Conservation (phyloP, 2,329 filamentous ascomycete genomes). For the Ophiosphaerella narmari region DNA sequence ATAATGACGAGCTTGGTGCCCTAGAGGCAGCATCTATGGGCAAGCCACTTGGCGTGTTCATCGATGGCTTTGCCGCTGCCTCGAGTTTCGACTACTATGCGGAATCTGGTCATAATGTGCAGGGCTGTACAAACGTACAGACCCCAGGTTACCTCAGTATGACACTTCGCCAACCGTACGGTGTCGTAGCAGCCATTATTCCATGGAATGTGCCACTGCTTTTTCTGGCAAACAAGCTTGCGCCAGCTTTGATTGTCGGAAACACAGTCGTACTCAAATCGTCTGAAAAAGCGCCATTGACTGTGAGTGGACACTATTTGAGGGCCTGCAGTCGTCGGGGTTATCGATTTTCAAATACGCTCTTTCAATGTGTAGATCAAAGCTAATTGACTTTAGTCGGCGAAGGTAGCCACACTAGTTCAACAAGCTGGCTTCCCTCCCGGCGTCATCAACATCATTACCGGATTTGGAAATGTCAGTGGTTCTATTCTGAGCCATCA, state of each 20-base stretch:
- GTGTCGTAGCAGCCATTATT: slow-evolving; percentile 80
- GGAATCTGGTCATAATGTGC: slow-evolving; percentile 75
- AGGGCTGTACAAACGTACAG: slow-evolving; percentile 72
- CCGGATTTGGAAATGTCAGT: slow-evolving; percentile 77
- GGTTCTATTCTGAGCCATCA: slow-evolving; percentile 79
- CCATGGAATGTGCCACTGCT: slow-evolving; percentile 54
- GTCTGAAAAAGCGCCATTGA: slow-evolving; percentile 61
- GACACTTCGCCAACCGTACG: slow-evolving; percentile 77
- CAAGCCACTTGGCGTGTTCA: slow-evolving; percentile 79
- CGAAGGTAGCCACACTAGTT: slow-evolving; percentile 78
- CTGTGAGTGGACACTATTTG: slow-evolving; percentile 64
- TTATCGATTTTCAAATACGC: neutral
- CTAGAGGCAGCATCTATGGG: slow-evolving; percentile 85
- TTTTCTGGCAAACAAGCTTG: slow-evolving; percentile 33
- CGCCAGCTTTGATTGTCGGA: slow-evolving; percentile 39
- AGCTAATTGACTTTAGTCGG: slow-evolving; percentile 70
- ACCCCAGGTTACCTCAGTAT: slow-evolving; percentile 58
- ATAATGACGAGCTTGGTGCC: slow-evolving; percentile 79
- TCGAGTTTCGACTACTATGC: slow-evolving; percentile 79
- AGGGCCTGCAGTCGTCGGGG: neutral
- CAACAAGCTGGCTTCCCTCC: slow-evolving; percentile 80
- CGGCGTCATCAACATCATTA: slow-evolving; percentile 80
- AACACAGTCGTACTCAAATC: slow-evolving; percentile 43
- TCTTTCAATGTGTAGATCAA: neutral
- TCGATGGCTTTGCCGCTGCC: slow-evolving; percentile 76